A percentile compares a stretch with the other conserved stretches of the same genome.
These are phyloP conservation scores for Gilbertella persicaria DNA, from an alignment of 371 early-diverging fungal genomes.

Conservation along the genomic window DNA sequence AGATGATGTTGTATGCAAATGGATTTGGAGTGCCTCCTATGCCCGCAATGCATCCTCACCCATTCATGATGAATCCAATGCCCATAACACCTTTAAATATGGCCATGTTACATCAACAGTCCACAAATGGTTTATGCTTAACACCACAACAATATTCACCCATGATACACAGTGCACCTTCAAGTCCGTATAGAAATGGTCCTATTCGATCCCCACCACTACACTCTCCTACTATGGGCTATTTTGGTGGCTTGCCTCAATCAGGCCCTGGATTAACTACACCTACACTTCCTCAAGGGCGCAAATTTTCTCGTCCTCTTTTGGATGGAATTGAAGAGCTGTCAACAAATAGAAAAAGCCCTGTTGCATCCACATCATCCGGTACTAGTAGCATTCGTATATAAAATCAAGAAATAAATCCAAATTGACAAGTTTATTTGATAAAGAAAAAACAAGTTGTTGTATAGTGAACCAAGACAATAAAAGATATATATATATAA, in stretches of 20 bases:
- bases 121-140: conserved; percentile 14
- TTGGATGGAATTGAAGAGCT: conserved; percentile 16
- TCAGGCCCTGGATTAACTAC: conserved; percentile 20
- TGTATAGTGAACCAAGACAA: too few relatives aligned
- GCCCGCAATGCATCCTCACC: conserved; percentile 28
- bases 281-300: conserved; percentile 8
- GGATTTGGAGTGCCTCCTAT: conserved; percentile 31
- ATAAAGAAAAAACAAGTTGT: too few relatives aligned
- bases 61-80: conserved; percentile 14
- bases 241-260: conserved; percentile 1
- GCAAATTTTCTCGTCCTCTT: conserved; percentile 11
- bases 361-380: conserved; percentile 16
- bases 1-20: conserved; percentile 50
- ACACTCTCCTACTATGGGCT: conserved; percentile 9
- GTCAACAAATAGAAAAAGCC: conserved; percentile 3
- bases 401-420: too few relatives aligned
- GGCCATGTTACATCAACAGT: conserved; percentile 10
- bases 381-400: conserved; percentile 12
- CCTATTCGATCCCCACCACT: conserved; percentile 15
- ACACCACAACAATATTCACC: conserved; percentile 13
- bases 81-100: conserved; percentile 12
- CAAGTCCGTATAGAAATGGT: conserved; percentile 14
- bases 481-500: too few relatives aligned
- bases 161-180: conserved; percentile 7
- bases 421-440: too few relatives aligned